These are phyloP conservation scores for Tolypocladium sp. DNA, from an alignment of 2,329 filamentous ascomycete species.

Conservation along the genomic window DNA sequence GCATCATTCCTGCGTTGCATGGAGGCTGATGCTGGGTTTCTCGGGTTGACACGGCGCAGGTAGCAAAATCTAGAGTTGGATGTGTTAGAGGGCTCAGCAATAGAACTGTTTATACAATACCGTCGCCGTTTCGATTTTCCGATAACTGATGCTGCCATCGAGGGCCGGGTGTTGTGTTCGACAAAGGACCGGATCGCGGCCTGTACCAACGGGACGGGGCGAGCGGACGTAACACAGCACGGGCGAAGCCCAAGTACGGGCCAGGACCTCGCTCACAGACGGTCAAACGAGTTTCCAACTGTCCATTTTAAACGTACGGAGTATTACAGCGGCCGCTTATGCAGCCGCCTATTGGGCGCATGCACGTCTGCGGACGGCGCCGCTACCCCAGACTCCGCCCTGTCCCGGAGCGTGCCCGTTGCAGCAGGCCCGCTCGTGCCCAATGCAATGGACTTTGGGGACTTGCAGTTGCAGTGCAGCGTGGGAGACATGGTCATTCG, in stretches of 20 bases:
- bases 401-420: background rate
- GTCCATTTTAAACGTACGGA: background rate
- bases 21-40: background rate
- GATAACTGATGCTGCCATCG: background rate
- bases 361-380: background rate
- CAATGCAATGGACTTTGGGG: background rate
- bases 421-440: background rate
- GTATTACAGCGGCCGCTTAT: background rate
- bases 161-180: background rate
- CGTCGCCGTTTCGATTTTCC: background rate
- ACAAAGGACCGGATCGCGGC: background rate
- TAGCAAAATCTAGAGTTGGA: constrained; percentile 18
- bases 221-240: background rate
- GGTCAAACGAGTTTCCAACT: background rate
- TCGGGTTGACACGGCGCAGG: constrained; percentile 14
- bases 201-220: background rate
- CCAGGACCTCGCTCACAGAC: background rate
- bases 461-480: background rate
- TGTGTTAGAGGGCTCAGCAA: background rate
- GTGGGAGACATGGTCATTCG: background rate
- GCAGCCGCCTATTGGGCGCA: background rate
- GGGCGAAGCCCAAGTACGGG: background rate
- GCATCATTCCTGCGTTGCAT: background rate
- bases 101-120: background rate
- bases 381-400: background rate